phyloP scores from a whole-genome alignment of 1,139 yeast species.

The Kluyveromyces sp. region DNA sequence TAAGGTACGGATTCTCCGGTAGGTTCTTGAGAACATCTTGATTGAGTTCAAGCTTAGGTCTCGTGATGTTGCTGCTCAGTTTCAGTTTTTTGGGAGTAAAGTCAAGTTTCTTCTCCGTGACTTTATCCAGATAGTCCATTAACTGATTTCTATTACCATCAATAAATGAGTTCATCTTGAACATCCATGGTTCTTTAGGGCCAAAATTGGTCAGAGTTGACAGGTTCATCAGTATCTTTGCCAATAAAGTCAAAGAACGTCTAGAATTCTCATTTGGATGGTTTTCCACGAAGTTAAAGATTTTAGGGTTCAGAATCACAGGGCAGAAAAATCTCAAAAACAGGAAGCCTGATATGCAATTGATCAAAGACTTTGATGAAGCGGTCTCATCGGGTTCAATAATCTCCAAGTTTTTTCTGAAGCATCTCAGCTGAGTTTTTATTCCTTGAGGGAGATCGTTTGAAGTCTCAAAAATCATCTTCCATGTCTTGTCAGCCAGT shows the following conservation, averaged over 20 bases:
- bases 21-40: conserved; percentile 47
- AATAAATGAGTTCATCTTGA: conserved; percentile 61
- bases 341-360: conserved; percentile 75
- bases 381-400: conserved; percentile 53
- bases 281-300: conserved; percentile 62
- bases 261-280: conserved; percentile 69
- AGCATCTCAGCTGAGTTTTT: conserved; percentile 50
- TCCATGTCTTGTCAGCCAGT: conserved; percentile 66
- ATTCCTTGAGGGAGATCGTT: conserved; percentile 72
- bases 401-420: conserved; percentile 53
- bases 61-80: conserved; percentile 34
- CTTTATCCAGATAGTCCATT: conserved; percentile 58
- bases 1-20: conserved; percentile 61
- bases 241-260: conserved; percentile 69
- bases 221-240: conserved; percentile 74
- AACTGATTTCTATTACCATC: conserved; percentile 52
- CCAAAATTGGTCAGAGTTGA: conserved; percentile 74
- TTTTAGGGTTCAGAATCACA: conserved; percentile 80
- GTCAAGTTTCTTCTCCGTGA: conserved; percentile 65
- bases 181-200: conserved; percentile 76
- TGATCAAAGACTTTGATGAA: conserved; percentile 42
- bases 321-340: conserved; percentile 88
- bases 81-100: conserved; percentile 54
- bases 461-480: conserved; percentile 56
- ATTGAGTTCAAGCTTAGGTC: conserved; percentile 36